Evolutionary conservation across 192 early-diverging fungal species (phyloP).

Genomic region (Backusella australiensis): DNA sequence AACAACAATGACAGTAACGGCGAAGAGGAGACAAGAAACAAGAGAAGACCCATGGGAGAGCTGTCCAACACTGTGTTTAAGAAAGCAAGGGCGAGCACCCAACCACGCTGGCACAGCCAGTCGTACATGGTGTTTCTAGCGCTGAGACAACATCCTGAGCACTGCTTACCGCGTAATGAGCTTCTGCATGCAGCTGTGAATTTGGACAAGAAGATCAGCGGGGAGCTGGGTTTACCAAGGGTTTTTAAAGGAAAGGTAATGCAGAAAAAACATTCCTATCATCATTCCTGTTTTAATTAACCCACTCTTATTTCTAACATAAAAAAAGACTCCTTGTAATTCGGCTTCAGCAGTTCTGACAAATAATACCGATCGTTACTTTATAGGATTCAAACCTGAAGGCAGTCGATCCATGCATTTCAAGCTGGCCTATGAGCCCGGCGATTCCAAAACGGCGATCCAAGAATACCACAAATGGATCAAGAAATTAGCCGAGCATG

Average conservation of each 20-base stretch:
- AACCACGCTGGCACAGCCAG: constrained; percentile 90
- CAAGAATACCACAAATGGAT: constrained; percentile 74
- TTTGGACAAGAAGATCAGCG: constrained; percentile 75
- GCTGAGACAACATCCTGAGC: constrained; percentile 63
- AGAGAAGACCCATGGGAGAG: background rate
- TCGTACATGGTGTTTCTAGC: constrained; percentile 84
- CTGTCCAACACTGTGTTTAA: background rate
- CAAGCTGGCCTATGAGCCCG: constrained; percentile 76
- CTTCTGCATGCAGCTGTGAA: constrained; percentile 73
- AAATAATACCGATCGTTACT: constrained; percentile 74
- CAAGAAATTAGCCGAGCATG: constrained; percentile 59
- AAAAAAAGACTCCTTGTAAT: constrained; percentile 69
- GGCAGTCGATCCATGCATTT: constrained; percentile 72
- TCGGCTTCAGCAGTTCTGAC: constrained; percentile 75
- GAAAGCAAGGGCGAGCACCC: background rate
- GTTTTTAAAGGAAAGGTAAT: constrained; percentile 84
- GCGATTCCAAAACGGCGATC: constrained; percentile 72
- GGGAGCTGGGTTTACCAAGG: constrained; percentile 68
- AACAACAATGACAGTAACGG: too few relatives aligned
- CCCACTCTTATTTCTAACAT: background rate
- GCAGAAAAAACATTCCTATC: background rate
- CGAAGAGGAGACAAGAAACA: background rate
- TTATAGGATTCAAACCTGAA: constrained; percentile 67
- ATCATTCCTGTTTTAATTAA: background rate
- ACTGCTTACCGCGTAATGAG: constrained; percentile 67